Percentiles rank a stretch among this genome's conserved stretches.
Evolutionary conservation across 2,329 filamentous ascomycete genomes (phyloP).

Genomic region (Pseudogymnoascus sp.): DNA sequence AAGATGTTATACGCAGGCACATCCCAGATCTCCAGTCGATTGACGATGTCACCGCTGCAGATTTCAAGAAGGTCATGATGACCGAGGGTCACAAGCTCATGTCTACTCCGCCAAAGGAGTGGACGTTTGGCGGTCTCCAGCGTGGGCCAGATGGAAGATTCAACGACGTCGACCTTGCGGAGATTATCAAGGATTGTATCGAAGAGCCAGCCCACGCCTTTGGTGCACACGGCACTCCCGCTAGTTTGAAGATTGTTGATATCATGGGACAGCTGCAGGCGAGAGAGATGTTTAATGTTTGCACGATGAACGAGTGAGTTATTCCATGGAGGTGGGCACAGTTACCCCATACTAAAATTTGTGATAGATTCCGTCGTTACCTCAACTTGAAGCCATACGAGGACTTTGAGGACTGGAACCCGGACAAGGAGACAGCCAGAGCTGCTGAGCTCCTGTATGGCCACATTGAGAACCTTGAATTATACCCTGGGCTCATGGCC

Average conservation of each 20-base stretch:
- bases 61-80: constrained; percentile 38
- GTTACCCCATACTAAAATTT: not conserved
- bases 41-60: constrained; percentile 36
- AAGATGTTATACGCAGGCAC: constrained; percentile 30
- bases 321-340: not conserved
- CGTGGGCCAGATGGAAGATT: constrained; percentile 37
- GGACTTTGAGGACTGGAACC: constrained; percentile 46
- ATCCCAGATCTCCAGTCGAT: constrained; percentile 36
- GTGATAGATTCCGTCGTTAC: constrained; percentile 41
- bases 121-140: constrained; percentile 38
- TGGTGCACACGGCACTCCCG: constrained; percentile 43
- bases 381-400: constrained; percentile 45
- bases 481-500: constrained; percentile 52
- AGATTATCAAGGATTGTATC: constrained; percentile 40
- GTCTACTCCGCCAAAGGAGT: constrained; percentile 29
- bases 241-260: constrained; percentile 41
- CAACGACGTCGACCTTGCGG: constrained; percentile 37
- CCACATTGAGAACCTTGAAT: constrained; percentile 46
- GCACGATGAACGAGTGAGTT: constrained; percentile 44
- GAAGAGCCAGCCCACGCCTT: constrained; percentile 45
- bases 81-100: constrained; percentile 32
- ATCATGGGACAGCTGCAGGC: constrained; percentile 43
- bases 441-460: constrained; percentile 41
- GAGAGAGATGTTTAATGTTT: constrained; percentile 41
- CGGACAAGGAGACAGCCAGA: constrained; percentile 41